Evolutionary conservation across 129 eudicot species (phyloP), one percentile per base, ranked within the genome.

Genomic region (Deinandra increscens): DNA sequence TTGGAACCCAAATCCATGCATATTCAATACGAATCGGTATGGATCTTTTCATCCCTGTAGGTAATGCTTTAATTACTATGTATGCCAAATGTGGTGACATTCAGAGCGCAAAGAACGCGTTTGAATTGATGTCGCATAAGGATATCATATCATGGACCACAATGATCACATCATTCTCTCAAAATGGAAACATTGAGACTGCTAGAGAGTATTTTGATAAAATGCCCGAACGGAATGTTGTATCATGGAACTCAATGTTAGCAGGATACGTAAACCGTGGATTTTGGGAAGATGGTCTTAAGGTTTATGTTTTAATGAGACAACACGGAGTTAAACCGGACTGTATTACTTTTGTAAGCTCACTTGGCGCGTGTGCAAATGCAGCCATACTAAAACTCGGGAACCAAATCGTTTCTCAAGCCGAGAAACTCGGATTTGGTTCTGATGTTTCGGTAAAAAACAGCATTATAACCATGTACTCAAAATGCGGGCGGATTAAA

Each of bases 131-230:
- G 86, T 39, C 74, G n/a, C 42, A 22, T 51, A 84, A 51, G 75
- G 84, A 84, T 71, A 72, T 79, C 14, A 84, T 84, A 74, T 81
- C 89, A 38, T 81, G 89, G 89, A 84, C 86, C 17, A 58, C 89
- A 43, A 81, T 84, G 89, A 75, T 84, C 60, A 71, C 89, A 3
- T 77, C 77, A 20, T 78, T 77, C 44, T 84, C 79, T 22, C 79
- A 78, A 62, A 68, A 9, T 13, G 80, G 89, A 11, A 58, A 78
- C 46, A 67, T 78, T 13, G 86, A 68, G 69, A 78, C 75, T 37
- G 86, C 84, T 75, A 43, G 79, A 58, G 75, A 81, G 15, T 81
- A 67, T 72, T 81, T 84, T n/a, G 66, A 84, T 71, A 62, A 68
- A 68, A 84, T 84, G 89, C 89, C 89, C 0, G 86, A 84, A 54